Evolutionary conservation across 768 basidiomycete species (phyloP), one percentile per base, ranked within the genome.

Genomic region (Lentinula sp.): DNA sequence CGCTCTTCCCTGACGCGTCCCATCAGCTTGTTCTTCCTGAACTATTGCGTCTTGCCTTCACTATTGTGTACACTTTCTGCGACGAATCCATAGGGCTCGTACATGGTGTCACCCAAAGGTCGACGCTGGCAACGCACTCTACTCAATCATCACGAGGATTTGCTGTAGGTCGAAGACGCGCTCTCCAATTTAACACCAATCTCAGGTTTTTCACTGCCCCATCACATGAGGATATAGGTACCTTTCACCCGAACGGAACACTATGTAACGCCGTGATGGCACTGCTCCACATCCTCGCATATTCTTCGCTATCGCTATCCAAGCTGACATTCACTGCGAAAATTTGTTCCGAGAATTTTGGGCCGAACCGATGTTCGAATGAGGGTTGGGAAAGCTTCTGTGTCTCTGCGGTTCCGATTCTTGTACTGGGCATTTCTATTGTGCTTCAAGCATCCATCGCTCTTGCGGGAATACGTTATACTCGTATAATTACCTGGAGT

Each of bases 401-500:
- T 45, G 46, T 73, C 12, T 61, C 64, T 53, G 68, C 66, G 13
- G 59, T 67, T 15, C 73, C 73, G 2, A 65, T 73, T 32, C 58
- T 73, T 16, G 61, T 73, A 5, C 56, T 74, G 28, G 71, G 73
- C 4, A 48, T 66, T 23, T 4, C 65, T 16, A 61, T 74, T 23
- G 45, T 67, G 1, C 52, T 66, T 16, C 72, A 73, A 54, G 69
- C 61, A 0, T 4, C 65, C 4, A 66, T 74, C 33, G 70, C 69
- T 7, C 58, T 72, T 28, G 52, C 51, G 1, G 70, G 69, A 16
- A 62, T 66, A 16, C 51, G 62, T n/a, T 33, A 58, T 23, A 66
- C 69, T 16, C 64, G 68, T 57, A 63, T 73, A 37, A 39, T 67
- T 49, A 73, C 73, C 9, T 73, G 73, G 73, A 74, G 73, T 18